Conservation (phyloP, 805 yeast species). For the Huiozyma naganishii region DNA sequence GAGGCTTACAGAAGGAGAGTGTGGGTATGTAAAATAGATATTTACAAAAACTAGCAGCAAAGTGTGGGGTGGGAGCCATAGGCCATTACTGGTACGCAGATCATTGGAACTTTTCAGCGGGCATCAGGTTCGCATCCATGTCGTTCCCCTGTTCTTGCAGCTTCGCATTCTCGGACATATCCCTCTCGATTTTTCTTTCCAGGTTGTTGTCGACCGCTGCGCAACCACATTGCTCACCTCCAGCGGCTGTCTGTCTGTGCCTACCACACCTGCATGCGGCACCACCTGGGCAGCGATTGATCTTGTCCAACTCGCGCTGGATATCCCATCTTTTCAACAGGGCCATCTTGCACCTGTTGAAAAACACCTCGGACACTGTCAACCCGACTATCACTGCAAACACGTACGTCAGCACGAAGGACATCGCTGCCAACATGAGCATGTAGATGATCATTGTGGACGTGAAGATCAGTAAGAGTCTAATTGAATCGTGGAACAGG, state of each 20-base stretch:
- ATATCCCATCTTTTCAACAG: conserved; percentile 26
- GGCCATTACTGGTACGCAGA: too few species aligned
- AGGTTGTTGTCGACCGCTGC: conserved; percentile 7
- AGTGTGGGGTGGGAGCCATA: too few species aligned
- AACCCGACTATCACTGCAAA: conserved; percentile 65
- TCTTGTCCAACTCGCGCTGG: conserved; percentile 18
- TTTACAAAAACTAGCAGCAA: too few species aligned
- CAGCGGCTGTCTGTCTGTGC: conserved; percentile 7
- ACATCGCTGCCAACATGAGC: conserved; percentile 72
- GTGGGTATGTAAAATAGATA: too few species aligned
- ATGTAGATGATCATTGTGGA: conserved; percentile 61
- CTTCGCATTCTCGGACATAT: conserved; percentile 16
- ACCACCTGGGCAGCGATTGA: conserved; percentile 22
- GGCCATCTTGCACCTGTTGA: conserved; percentile 39
- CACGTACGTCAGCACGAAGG: conserved; percentile 53
- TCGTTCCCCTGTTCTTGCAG: conserved; percentile 23
- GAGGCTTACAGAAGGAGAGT: too few species aligned
- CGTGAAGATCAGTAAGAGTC: conserved; percentile 45
- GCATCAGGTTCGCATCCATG: conserved; percentile 24
- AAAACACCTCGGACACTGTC: conserved; percentile 58
- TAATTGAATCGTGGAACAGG: conserved; percentile 36
- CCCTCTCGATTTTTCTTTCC: conserved; percentile 18
- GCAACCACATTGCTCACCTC: conserved; percentile 3
- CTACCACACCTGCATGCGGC: conserved; percentile 22
- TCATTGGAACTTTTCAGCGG: conserved; percentile 14